phyloP scores from a whole-genome alignment of 2,329 filamentous ascomycete genomes.

The Apiospora rasikravindrae region DNA sequence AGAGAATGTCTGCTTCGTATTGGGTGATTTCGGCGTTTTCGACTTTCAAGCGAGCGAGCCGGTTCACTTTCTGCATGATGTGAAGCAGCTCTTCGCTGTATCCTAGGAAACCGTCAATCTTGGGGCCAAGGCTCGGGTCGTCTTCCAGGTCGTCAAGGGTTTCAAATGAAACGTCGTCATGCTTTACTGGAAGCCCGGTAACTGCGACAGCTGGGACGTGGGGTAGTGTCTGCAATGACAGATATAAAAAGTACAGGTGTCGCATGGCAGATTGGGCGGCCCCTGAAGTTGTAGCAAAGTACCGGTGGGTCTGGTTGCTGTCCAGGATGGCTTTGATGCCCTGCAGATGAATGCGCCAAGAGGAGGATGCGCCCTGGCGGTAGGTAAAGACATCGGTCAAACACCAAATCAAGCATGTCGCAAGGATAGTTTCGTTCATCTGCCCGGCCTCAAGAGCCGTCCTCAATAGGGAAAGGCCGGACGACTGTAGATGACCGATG shows the following conservation, averaged over 20 bases:
- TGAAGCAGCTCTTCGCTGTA: slow-evolving; percentile 31
- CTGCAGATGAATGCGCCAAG: slow-evolving; percentile 31
- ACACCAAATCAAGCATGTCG: slow-evolving; percentile 32
- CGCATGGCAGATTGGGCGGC: slow-evolving; percentile 27
- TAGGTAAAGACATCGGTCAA: slow-evolving; percentile 31
- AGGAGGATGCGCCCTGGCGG: slow-evolving; percentile 26
- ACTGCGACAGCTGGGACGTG: slow-evolving; percentile 24
- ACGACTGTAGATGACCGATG: slow-evolving; percentile 28
- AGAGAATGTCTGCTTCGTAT: slow-evolving; percentile 29
- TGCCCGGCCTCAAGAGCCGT: slow-evolving; percentile 24
- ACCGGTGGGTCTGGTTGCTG: slow-evolving; percentile 22
- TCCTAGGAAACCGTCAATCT: slow-evolving; percentile 31
- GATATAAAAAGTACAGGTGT: slow-evolving; percentile 31
- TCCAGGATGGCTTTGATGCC: slow-evolving; percentile 30
- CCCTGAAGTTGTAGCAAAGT: slow-evolving; percentile 20
- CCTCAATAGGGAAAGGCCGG: slow-evolving; percentile 26
- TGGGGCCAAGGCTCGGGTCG: neutral
- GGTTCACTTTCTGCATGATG: slow-evolving; percentile 30
- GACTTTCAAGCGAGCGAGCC: slow-evolving; percentile 14
- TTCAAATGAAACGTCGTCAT: neutral
- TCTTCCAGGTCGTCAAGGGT: neutral
- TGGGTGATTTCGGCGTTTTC: neutral
- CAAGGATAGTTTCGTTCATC: slow-evolving; percentile 27
- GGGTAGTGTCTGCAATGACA: slow-evolving; percentile 30
- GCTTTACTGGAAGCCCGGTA: neutral